Evolutionary conservation across 192 early-diverging fungal species (phyloP).

Genomic region (Backusella macrospora): DNA sequence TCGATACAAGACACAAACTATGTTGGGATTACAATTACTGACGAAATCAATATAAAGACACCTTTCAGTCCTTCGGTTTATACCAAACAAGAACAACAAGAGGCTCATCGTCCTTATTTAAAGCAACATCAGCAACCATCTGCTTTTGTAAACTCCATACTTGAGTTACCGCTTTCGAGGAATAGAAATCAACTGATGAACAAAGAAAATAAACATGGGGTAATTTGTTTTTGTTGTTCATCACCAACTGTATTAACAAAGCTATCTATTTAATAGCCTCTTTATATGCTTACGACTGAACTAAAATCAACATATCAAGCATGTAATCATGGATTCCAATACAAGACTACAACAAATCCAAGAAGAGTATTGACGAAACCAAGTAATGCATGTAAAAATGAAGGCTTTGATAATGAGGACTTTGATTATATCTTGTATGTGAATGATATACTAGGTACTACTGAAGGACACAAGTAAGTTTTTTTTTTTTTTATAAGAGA

Average conservation of each 20-base stretch:
- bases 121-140: background rate
- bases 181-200: slow-evolving; percentile 9
- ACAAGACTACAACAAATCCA: slow-evolving; percentile 82
- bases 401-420: slow-evolving; percentile 95
- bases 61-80: background rate
- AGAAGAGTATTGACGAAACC: slow-evolving; percentile 97
- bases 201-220: background rate
- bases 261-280: slow-evolving; percentile 17
- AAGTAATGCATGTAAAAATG: slow-evolving; percentile 86
- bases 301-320: slow-evolving; percentile 31
- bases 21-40: slow-evolving; percentile 41
- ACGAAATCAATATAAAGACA: slow-evolving; percentile 23
- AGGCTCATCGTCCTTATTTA: background rate
- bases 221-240: background rate
- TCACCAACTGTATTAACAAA: background rate
- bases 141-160: background rate
- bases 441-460: slow-evolving; percentile 89
- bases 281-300: slow-evolving; percentile 29
- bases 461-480: slow-evolving; percentile 83
- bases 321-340: slow-evolving; percentile 81
- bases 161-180: background rate
- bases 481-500: background rate
- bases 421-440: slow-evolving; percentile 98
- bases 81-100: background rate
- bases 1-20: slow-evolving; percentile 37